A percentile compares a stretch with the other conserved stretches of the same genome.
phyloP scores from a whole-genome alignment of 345 rosid genomes.

The Triadica sebifera region DNA sequence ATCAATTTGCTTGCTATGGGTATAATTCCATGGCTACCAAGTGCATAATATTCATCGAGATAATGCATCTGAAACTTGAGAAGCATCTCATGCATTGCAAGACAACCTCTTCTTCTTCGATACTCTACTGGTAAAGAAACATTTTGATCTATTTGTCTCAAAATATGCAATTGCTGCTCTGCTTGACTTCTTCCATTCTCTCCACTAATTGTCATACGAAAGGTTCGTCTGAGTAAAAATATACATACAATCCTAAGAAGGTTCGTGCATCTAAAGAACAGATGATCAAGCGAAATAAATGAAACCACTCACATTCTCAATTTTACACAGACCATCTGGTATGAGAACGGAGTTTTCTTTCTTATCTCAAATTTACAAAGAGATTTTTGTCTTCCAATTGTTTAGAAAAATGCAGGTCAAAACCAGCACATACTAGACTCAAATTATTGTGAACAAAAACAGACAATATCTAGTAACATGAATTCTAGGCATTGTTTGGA shows the following conservation, averaged over 20 bases:
- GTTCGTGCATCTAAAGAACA: not conserved
- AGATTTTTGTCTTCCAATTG: not conserved
- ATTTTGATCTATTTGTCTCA: slow-evolving; percentile 83
- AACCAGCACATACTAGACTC: not conserved
- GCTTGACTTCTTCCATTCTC: slow-evolving; percentile 99
- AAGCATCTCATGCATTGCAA: slow-evolving; percentile 83
- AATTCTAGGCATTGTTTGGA: not conserved
- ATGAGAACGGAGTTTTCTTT: slow-evolving; percentile 4
- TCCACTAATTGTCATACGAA: slow-evolving; percentile 60
- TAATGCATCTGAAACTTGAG: slow-evolving; percentile 84
- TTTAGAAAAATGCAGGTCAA: not conserved
- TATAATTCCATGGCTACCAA: slow-evolving; percentile 90
- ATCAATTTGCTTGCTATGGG: slow-evolving; percentile 76
- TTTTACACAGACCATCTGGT: slow-evolving; percentile 1
- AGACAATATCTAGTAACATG: not conserved
- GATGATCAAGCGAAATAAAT: not conserved
- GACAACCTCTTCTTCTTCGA: slow-evolving; percentile 91
- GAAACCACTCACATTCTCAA: not conserved
- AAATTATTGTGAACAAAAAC: not conserved
- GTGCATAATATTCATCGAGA: slow-evolving; percentile 74
- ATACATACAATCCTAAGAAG: not conserved
- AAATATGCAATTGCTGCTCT: slow-evolving; percentile 88
- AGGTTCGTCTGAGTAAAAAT: slow-evolving; percentile 17
- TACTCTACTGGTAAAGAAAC: slow-evolving; percentile 75
- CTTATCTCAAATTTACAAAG: not conserved